Conservation (phyloP, 2,329 filamentous ascomycete species). For the Plenodomus lindquistii region DNA sequence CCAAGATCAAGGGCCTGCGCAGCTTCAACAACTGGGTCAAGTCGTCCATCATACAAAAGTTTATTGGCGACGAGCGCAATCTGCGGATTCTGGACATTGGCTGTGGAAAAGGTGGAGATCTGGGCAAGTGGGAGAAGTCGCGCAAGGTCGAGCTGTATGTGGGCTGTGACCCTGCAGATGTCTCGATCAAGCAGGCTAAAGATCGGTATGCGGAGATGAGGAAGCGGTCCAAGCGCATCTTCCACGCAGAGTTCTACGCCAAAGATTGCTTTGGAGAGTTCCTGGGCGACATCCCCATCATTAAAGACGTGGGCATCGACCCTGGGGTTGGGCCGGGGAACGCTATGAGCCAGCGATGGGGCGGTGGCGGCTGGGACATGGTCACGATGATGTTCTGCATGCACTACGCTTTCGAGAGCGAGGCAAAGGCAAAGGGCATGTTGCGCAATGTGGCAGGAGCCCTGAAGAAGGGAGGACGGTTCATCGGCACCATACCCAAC, state of each 20-base stretch:
- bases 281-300: slow-evolving; percentile 78
- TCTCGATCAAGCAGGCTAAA: slow-evolving; percentile 87
- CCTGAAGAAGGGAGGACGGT: slow-evolving; percentile 89
- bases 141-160: slow-evolving; percentile 91
- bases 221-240: slow-evolving; percentile 63
- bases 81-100: slow-evolving; percentile 90
- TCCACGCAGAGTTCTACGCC: slow-evolving; percentile 83
- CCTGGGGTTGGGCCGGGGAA: slow-evolving; percentile 64
- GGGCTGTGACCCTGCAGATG: slow-evolving; percentile 87
- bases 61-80: slow-evolving; percentile 58
- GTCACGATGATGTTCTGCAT: slow-evolving; percentile 99
- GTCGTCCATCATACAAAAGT: slow-evolving; percentile 95
- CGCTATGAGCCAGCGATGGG: slow-evolving; percentile 64
- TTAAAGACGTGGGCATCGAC: slow-evolving; percentile 87
- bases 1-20: slow-evolving; percentile 89
- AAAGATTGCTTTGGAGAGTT: slow-evolving; percentile 92
- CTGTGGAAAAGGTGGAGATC: slow-evolving; percentile 93
- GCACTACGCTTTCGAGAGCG: slow-evolving; percentile 96
- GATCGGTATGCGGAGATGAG: slow-evolving; percentile 80
- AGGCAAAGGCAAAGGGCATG: slow-evolving; percentile 89
- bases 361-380: slow-evolving; percentile 83
- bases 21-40: slow-evolving; percentile 99
- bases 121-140: slow-evolving; percentile 94
- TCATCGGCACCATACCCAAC: slow-evolving; percentile 96
- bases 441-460: slow-evolving; percentile 87